Evolutionary conservation across 805 yeast species (phyloP).

Genomic region (Candida ipomoeae): DNA sequence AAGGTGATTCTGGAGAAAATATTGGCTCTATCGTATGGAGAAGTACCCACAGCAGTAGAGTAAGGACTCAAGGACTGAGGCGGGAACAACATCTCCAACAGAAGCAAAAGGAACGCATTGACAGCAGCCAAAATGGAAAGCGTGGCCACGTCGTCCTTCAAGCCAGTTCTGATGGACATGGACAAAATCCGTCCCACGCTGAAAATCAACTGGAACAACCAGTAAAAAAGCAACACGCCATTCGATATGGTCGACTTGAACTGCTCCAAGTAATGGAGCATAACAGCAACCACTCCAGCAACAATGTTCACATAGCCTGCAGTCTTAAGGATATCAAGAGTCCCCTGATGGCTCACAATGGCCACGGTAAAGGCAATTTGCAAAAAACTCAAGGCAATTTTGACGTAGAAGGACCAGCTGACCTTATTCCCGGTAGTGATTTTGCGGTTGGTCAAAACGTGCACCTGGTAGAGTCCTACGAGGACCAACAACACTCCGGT

Average conservation of each 20-base stretch:
- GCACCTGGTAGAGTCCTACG: conserved; percentile 38
- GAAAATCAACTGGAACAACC: conserved; percentile 57
- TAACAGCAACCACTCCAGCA: conserved; percentile 49
- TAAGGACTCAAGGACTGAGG: conserved; percentile 18
- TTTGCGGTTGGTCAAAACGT: conserved; percentile 28
- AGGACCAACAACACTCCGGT: conserved; percentile 41
- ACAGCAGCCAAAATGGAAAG: conserved; percentile 31
- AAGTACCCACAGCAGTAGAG: conserved; percentile 5
- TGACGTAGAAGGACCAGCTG: conserved; percentile 39
- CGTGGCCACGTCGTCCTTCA: conserved; percentile 18
- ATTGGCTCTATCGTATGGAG: conserved; percentile 33
- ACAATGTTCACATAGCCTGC: conserved; percentile 27
- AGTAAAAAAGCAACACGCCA: conserved; percentile 67
- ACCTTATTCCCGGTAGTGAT: conserved; percentile 29
- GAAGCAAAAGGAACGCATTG: conserved; percentile 39
- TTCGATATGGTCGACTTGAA: conserved; percentile 61
- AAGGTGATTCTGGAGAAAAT: conserved; percentile 75
- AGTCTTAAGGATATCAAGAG: conserved; percentile 21
- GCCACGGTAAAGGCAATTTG: conserved; percentile 37
- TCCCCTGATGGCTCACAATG: conserved; percentile 12
- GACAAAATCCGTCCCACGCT: conserved; percentile 44
- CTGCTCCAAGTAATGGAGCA: conserved; percentile 68
- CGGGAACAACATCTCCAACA: conserved; percentile 42
- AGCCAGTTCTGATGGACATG: conserved; percentile 32
- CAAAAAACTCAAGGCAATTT: conserved; percentile 34